phyloP scores from a whole-genome alignment of 2,329 filamentous ascomycete genomes.

The Emericellopsis atlantica region DNA sequence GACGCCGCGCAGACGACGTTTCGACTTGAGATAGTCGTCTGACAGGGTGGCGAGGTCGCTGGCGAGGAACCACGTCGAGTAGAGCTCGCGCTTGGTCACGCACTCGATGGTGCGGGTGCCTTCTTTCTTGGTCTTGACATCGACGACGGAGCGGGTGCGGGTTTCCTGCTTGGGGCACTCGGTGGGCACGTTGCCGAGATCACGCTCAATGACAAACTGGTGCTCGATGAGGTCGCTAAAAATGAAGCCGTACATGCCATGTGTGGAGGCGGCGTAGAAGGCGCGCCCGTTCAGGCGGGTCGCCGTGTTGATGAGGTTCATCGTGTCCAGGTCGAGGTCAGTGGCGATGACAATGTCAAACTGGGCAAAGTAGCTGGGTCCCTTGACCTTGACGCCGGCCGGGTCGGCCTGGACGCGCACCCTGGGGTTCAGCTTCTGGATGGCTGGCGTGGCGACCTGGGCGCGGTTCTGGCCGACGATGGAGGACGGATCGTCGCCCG shows the following conservation, averaged over 20 bases:
- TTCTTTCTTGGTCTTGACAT: constrained; percentile 58
- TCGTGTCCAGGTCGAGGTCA: constrained; percentile 63
- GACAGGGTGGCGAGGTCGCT: constrained; percentile 63
- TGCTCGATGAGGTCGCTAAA: constrained; percentile 89
- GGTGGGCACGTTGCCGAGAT: constrained; percentile 62
- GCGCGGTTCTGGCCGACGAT: constrained; percentile 76
- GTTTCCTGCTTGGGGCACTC: constrained; percentile 49
- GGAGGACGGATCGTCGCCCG: constrained; percentile 26
- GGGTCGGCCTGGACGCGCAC: constrained; percentile 65
- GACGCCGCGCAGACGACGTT: constrained; percentile 61
- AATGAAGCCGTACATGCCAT: constrained; percentile 89
- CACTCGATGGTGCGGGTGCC: constrained; percentile 62
- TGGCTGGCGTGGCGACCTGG: constrained; percentile 61
- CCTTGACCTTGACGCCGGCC: constrained; percentile 52
- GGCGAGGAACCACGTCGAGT: constrained; percentile 78
- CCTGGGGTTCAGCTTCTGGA: constrained; percentile 80
- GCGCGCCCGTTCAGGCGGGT: constrained; percentile 66
- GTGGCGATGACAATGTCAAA: constrained; percentile 88
- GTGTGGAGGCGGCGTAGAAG: constrained; percentile 79
- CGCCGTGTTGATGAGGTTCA: constrained; percentile 73
- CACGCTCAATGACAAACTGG: constrained; percentile 78
- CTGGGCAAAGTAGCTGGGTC: constrained; percentile 59
- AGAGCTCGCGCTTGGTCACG: constrained; percentile 84
- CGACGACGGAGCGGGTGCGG: constrained; percentile 62
- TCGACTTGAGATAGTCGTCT: constrained; percentile 52